Evolutionary conservation across 208 protist genomes (phyloP).

Genomic region (Novymonas esmeraldas): DNA sequence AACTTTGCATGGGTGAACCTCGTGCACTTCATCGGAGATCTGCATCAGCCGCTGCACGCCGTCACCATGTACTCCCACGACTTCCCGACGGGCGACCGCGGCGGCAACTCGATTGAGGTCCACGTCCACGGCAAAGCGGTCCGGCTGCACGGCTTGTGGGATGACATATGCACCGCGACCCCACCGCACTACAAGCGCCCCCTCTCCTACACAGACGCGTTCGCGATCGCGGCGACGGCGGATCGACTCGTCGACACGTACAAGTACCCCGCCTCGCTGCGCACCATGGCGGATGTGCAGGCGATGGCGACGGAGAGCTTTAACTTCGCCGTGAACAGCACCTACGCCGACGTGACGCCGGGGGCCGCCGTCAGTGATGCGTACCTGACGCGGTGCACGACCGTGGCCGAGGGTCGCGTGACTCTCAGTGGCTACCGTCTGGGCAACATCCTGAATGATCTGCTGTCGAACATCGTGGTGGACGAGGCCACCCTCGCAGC

Average conservation of each 20-base stretch:
- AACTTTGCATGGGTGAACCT: slow-evolving; percentile 78
- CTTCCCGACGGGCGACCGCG: slow-evolving; percentile 68
- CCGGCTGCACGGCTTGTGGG: slow-evolving; percentile 85
- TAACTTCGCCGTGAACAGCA: slow-evolving; percentile 58
- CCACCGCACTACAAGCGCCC: slow-evolving; percentile 42
- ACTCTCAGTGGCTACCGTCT: slow-evolving; percentile 74
- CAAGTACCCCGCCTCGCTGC: slow-evolving; percentile 35
- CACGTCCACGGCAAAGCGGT: slow-evolving; percentile 20
- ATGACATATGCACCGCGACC: slow-evolving; percentile 61
- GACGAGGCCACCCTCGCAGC: slow-evolving; percentile 10
- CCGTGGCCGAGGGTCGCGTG: slow-evolving; percentile 56
- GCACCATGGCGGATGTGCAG: slow-evolving; percentile 18
- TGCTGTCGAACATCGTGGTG: slow-evolving; percentile 40
- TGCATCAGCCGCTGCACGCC: slow-evolving; percentile 87
- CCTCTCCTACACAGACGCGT: slow-evolving; percentile 39
- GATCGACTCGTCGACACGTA: slow-evolving; percentile 69
- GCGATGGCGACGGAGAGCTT: slow-evolving; percentile 68
- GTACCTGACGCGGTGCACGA: slow-evolving; percentile 61
- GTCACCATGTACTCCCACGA: slow-evolving; percentile 37
- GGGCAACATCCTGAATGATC: slow-evolving; percentile 56
- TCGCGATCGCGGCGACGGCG: slow-evolving; percentile 38
- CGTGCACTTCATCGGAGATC: slow-evolving; percentile 84
- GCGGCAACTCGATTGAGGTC: slow-evolving; percentile 71
- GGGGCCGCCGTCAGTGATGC: slow-evolving; percentile 31
- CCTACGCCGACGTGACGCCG: slow-evolving; percentile 52